phyloP scores from a whole-genome alignment of 108 stramenopile species.

The Epithemia pelagica region DNA sequence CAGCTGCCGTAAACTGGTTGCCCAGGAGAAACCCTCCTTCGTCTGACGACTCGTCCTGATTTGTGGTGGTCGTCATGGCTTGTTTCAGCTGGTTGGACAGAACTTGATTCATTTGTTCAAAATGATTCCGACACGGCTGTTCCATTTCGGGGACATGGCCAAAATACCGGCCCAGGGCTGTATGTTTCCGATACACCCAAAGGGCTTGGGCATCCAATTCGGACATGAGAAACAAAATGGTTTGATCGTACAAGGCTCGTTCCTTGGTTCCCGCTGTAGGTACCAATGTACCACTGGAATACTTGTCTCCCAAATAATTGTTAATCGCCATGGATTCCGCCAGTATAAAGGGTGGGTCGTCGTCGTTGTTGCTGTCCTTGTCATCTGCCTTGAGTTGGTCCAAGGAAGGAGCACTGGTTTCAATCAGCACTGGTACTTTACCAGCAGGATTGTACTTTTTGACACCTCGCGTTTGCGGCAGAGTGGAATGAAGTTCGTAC shows the following conservation, averaged over 20 bases:
- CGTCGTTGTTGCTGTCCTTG: constrained; percentile 11
- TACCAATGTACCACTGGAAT: constrained; percentile 26
- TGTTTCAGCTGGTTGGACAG: constrained; percentile 7
- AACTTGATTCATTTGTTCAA: constrained; percentile 7
- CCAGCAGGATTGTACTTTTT: constrained; percentile 52
- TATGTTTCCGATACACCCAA: constrained; percentile 77
- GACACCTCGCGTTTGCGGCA: constrained; percentile 24
- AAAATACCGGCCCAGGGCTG: constrained; percentile 36
- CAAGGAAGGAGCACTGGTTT: background rate
- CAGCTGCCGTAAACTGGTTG: constrained; percentile 54
- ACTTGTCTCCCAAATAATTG: constrained; percentile 60
- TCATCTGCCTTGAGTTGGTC: constrained; percentile 11
- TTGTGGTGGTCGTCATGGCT: background rate
- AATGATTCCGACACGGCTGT: constrained; percentile 51
- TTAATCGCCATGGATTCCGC: constrained; percentile 75
- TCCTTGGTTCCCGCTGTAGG: constrained; percentile 49
- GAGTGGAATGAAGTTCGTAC: constrained; percentile 28
- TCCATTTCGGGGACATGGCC: constrained; percentile 56
- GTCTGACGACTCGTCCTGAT: background rate
- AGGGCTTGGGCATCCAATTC: constrained; percentile 71
- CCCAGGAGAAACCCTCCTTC: constrained; percentile 37
- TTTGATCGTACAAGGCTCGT: constrained; percentile 64
- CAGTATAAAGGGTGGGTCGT: constrained; percentile 24
- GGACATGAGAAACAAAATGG: constrained; percentile 39
- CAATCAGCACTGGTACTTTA: constrained; percentile 64